These are phyloP conservation scores for Sphagnum magellanicum DNA, from an alignment of 228 moss, liverwort and hornwort genomes.

Conservation along the genomic window DNA sequence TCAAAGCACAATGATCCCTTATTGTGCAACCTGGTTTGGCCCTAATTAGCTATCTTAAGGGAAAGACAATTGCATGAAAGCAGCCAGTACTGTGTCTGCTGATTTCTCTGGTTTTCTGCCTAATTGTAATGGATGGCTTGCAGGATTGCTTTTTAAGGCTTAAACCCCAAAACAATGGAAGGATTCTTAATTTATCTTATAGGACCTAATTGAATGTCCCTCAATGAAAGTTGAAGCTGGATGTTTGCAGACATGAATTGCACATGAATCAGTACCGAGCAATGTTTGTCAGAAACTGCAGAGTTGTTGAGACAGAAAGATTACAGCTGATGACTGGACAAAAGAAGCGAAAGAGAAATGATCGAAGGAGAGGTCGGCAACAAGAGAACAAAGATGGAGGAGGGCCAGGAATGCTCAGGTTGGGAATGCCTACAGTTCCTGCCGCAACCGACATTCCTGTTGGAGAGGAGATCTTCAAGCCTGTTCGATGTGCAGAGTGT, in stretches of 20 bases:
- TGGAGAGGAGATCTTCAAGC: constrained; percentile 60
- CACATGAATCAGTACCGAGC: constrained; percentile 87
- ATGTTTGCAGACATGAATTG: constrained; percentile 66
- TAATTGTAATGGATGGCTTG: no score
- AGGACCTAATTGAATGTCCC: no score
- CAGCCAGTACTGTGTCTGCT: no score
- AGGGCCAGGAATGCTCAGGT: constrained; percentile 26
- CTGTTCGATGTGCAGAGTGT: constrained; percentile 67
- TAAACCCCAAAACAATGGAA: not conserved
- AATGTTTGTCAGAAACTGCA: constrained; percentile 90
- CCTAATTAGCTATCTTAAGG: no score
- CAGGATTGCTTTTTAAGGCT: not conserved
- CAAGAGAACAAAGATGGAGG: constrained; percentile 14
- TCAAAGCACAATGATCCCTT: no score
- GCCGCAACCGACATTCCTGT: constrained; percentile 19
- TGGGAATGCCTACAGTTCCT: constrained; percentile 1
- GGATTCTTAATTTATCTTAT: not conserved
- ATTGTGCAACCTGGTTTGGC: no score
- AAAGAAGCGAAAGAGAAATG: constrained; percentile 40
- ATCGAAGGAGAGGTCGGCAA: constrained; percentile 15
- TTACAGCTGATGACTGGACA: constrained; percentile 25
- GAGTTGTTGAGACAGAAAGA: constrained; percentile 63
- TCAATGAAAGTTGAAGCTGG: not conserved
- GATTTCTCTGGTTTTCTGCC: no score
- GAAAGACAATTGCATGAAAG: no score